Base-by-base conservation (phyloP, 345 rosid genomes). In the Boechera divaricarpa region DNA sequence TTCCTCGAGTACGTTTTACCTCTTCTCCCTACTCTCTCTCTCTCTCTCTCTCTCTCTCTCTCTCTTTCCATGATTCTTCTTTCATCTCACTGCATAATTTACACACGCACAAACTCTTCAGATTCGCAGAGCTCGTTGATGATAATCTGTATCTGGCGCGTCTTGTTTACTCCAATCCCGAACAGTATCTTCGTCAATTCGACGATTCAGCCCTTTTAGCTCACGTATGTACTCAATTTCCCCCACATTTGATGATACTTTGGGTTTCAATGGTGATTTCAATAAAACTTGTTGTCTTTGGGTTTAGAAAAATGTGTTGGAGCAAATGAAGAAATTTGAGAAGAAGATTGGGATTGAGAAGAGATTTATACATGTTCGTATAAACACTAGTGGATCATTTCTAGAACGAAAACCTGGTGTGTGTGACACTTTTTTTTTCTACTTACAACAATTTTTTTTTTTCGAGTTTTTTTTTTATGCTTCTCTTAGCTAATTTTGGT, bases 191-290 rank as follows among this genome's bases (percentile, higher is more conserved):
- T 80, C 86, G 84, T 10, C 84, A 54, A 57, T 86, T 92, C 28
- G 89, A 94, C 77, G 87, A 82, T 13, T 92, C 95, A 5, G 98
- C 97, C 39, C 29, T 89, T 67, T 77, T 89, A 86, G 98, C 98
- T 77, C 94, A 87, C 61, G 98, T 92, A 83, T 51, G 85, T 71
- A 61, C 13, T 10, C 54, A 10, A 39, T 39, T 39, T 39, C 13
- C 13, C 44, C 44, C 3, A 51, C 21, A 21, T 52, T 45, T 42
- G n/a, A 42, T 42, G 15, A 52, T 53, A 39, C 2, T 28, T 2
- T 28, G 29, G 29, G 29, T 28, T 10, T 3, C 8, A 39, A 9
- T 10, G 12, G 44, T 39, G 44, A 39, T 39, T 39, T 39, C 44
- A 10, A 39, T 39, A 7, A 10, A 10, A 5, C 38, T 35, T 35